Percentiles rank a stretch among this genome's conserved stretches.
Conservation (phyloP, 1,284 basidiomycete species). For the Xerocomus cyaneibrunnescens region DNA sequence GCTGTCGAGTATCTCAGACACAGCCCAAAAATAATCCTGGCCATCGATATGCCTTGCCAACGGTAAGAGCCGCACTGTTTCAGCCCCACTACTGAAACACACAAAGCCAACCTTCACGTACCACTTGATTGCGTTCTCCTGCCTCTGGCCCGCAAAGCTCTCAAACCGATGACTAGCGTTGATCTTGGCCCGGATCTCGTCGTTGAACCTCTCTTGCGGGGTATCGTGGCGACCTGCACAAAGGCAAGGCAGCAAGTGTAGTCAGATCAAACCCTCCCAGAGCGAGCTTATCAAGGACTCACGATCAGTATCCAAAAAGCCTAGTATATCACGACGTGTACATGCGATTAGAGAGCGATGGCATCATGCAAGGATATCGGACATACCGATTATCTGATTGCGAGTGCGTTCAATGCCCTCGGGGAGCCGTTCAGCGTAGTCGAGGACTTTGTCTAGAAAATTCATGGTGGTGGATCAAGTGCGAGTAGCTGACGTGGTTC, state of each 20-base stretch:
- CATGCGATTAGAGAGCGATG: not conserved
- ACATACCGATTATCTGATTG: slow-evolving; percentile 50
- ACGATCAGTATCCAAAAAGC: slow-evolving; percentile 60
- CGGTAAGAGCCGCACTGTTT: not conserved
- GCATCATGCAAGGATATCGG: not conserved
- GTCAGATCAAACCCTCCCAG: slow-evolving; percentile 4
- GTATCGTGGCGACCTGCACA: slow-evolving; percentile 70
- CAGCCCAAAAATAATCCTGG: slow-evolving; percentile 92
- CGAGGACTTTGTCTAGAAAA: slow-evolving; percentile 35
- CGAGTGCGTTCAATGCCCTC: slow-evolving; percentile 50
- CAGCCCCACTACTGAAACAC: not conserved
- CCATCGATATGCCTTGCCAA: slow-evolving; percentile 78
- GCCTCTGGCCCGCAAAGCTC: slow-evolving; percentile 75
- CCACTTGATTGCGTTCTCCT: slow-evolving; percentile 84
- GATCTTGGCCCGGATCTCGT: slow-evolving; percentile 68
- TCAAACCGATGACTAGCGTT: slow-evolving; percentile 78
- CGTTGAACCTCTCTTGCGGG: slow-evolving; percentile 64
- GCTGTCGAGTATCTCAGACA: slow-evolving; percentile 84
- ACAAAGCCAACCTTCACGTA: slow-evolving; percentile 41
- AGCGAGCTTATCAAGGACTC: slow-evolving; percentile 23
- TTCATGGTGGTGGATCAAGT: slow-evolving; percentile 28
- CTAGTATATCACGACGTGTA: slow-evolving; percentile 34
- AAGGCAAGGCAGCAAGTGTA: not conserved
- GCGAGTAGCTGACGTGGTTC: not conserved
- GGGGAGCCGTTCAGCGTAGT: slow-evolving; percentile 36